Percentiles rank a stretch among this genome's conserved stretches.
Conservation (phyloP, 2,329 filamentous ascomycete genomes). For the Penicillium olsonii region DNA sequence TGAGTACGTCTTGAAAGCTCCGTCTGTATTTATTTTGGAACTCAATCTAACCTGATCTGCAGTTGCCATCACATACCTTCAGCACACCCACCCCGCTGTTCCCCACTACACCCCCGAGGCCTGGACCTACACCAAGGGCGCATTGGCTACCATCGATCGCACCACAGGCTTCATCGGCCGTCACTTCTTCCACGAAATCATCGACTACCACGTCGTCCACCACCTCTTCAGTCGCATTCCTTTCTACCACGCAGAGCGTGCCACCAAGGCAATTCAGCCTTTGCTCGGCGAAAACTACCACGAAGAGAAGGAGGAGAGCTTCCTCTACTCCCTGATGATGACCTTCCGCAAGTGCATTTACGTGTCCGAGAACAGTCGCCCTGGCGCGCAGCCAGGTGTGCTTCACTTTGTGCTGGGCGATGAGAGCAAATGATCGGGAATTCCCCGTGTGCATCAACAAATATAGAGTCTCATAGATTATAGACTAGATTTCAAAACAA, state of each 20-base stretch:
- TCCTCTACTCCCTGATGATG: conserved; percentile 50
- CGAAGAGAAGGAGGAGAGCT: conserved; percentile 39
- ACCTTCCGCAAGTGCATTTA: conserved; percentile 53
- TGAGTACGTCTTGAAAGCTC: conserved; percentile 51
- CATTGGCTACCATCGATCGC: conserved; percentile 64
- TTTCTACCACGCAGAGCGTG: conserved; percentile 62
- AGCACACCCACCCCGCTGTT: conserved; percentile 64
- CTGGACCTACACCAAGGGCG: conserved; percentile 65
- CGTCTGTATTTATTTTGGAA: not conserved
- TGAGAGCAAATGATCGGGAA: conserved; percentile 9
- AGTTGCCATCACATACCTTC: conserved; percentile 75
- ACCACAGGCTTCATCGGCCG: conserved; percentile 65
- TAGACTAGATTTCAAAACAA: conserved; percentile 1
- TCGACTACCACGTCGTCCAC: conserved; percentile 65
- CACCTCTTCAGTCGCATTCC: conserved; percentile 64
- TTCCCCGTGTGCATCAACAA: not conserved
- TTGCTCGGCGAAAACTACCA: conserved; percentile 59
- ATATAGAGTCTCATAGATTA: not conserved
- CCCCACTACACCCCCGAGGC: conserved; percentile 60
- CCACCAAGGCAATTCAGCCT: conserved; percentile 58
- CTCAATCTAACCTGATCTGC: conserved; percentile 1
- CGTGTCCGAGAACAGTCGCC: conserved; percentile 38
- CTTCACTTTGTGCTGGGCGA: conserved; percentile 20
- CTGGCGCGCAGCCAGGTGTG: conserved; percentile 26
- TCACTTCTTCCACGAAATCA: conserved; percentile 68